Conservation (phyloP, 2,329 filamentous ascomycete species). For the Ophiobolus disseminans region DNA sequence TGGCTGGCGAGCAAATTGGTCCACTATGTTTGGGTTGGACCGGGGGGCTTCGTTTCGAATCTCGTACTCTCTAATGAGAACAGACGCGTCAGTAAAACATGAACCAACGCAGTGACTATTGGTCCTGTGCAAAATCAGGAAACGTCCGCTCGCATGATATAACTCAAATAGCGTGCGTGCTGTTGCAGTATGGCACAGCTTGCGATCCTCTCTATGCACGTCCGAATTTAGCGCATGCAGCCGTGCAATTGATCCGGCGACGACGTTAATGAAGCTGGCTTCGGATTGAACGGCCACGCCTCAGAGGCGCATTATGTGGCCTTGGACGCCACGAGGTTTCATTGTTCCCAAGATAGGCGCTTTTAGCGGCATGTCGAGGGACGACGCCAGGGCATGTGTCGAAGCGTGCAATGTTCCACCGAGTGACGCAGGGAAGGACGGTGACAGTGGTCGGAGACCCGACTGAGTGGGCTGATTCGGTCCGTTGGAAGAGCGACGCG, state of each 20-base stretch:
- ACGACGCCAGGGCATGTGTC: neutral
- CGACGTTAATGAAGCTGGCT: neutral
- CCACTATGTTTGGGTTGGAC: neutral
- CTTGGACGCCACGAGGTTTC: slow-evolving; percentile 4
- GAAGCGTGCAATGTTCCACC: neutral
- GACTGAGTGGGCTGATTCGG: slow-evolving; percentile 17
- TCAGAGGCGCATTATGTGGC: slow-evolving; percentile 12
- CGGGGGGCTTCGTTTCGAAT: neutral
- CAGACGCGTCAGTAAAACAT: neutral
- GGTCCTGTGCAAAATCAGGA: neutral
- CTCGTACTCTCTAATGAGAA: neutral
- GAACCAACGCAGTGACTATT: neutral
- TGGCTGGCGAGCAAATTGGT: neutral
- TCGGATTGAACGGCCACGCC: slow-evolving; percentile 3
- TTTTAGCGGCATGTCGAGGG: slow-evolving; percentile 12
- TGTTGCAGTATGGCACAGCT: neutral
- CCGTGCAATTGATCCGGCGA: neutral
- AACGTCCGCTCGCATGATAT: neutral
- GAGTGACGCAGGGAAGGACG: slow-evolving; percentile 6
- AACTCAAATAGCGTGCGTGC: neutral
- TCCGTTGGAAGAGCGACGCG: slow-evolving; percentile 20
- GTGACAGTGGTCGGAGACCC: slow-evolving; percentile 13
- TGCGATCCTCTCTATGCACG: neutral
- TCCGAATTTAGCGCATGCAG: neutral
- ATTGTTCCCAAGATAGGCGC: slow-evolving; percentile 14